Conservation (phyloP, 2,329 filamentous ascomycete genomes). For the Gremmenia infestans region DNA sequence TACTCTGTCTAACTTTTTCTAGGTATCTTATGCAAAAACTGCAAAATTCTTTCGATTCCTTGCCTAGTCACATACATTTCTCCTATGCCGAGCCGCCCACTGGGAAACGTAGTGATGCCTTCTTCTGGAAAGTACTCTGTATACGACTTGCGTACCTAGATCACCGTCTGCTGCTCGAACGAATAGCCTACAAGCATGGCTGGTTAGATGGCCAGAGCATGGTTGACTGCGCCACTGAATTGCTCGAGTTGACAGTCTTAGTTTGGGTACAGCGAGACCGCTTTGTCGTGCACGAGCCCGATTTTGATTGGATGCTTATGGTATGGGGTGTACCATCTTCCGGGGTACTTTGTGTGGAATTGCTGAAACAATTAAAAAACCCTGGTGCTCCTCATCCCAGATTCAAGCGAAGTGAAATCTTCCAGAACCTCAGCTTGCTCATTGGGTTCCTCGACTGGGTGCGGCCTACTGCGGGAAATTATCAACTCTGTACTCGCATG, state of each 20-base stretch:
- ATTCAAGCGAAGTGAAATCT: slow-evolving; percentile 38
- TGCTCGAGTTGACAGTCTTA: slow-evolving; percentile 42
- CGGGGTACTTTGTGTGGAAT: slow-evolving; percentile 46
- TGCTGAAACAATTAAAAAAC: slow-evolving; percentile 39
- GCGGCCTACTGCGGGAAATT: slow-evolving; percentile 43
- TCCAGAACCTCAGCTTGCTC: slow-evolving; percentile 47
- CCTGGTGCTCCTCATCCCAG: slow-evolving; percentile 36
- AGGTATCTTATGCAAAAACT: slow-evolving; percentile 16
- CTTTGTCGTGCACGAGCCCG: slow-evolving; percentile 36
- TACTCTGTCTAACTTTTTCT: neutral
- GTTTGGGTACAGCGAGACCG: slow-evolving; percentile 48
- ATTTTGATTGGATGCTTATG: slow-evolving; percentile 47
- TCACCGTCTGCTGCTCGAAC: slow-evolving; percentile 54
- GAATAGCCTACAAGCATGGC: slow-evolving; percentile 46
- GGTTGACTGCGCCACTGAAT: slow-evolving; percentile 40
- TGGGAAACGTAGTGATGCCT: slow-evolving; percentile 29
- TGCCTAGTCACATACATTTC: slow-evolving; percentile 31
- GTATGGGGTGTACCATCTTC: slow-evolving; percentile 45
- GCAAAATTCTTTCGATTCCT: slow-evolving; percentile 35
- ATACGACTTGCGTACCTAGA: slow-evolving; percentile 47
- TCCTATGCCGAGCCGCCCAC: slow-evolving; percentile 38
- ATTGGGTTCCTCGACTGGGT: slow-evolving; percentile 49
- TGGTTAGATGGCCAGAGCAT: slow-evolving; percentile 38
- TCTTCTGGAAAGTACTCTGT: slow-evolving; percentile 42
- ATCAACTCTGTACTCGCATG: slow-evolving; percentile 42